Percentiles rank a stretch among this genome's conserved stretches.
Evolutionary conservation across 1,284 basidiomycete genomes (phyloP).

Genomic region (Trichosporon asahii): DNA sequence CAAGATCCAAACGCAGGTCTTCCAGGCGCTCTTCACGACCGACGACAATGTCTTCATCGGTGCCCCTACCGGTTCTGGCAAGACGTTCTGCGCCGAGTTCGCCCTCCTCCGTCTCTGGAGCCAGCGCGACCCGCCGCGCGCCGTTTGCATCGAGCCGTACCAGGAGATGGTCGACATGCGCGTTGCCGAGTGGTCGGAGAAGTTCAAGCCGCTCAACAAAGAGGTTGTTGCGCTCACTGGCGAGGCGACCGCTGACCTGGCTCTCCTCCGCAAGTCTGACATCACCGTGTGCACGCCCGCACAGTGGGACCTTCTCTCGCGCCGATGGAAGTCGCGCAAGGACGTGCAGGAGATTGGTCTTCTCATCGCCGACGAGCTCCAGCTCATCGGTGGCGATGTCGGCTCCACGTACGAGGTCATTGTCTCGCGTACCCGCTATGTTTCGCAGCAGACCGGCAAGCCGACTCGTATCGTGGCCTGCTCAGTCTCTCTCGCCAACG

Average conservation of each 20-base stretch:
- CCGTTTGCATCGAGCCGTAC: conserved; percentile 93
- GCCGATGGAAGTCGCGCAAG: conserved; percentile 89
- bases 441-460: conserved; percentile 88
- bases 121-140: conserved; percentile 73
- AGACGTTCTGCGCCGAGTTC: conserved; percentile 96
- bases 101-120: conserved; percentile 89
- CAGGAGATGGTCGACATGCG: conserved; percentile 94
- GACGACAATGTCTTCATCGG: conserved; percentile 96
- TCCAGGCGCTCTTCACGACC: conserved; percentile 93
- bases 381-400: conserved; percentile 85
- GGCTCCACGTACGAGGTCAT: conserved; percentile 96
- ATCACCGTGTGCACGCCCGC: conserved; percentile 88
- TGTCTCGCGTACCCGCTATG: conserved; percentile 89
- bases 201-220: conserved; percentile 80
- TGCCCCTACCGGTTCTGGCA: conserved; percentile 93
- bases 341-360: conserved; percentile 91
- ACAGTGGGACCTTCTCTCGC: conserved; percentile 94
- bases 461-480: conserved; percentile 91
- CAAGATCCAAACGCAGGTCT: conserved; percentile 98
- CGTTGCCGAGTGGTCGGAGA: conserved; percentile 81
- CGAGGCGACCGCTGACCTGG: conserved; percentile 89
- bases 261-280: conserved; percentile 83
- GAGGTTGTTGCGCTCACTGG: conserved; percentile 89
- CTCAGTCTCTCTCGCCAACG: conserved; percentile 92
- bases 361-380: conserved; percentile 92